Evolutionary conservation across 2,329 filamentous ascomycete species (phyloP), one percentile per base, ranked within the genome.

Genomic region (Beauveria australis): DNA sequence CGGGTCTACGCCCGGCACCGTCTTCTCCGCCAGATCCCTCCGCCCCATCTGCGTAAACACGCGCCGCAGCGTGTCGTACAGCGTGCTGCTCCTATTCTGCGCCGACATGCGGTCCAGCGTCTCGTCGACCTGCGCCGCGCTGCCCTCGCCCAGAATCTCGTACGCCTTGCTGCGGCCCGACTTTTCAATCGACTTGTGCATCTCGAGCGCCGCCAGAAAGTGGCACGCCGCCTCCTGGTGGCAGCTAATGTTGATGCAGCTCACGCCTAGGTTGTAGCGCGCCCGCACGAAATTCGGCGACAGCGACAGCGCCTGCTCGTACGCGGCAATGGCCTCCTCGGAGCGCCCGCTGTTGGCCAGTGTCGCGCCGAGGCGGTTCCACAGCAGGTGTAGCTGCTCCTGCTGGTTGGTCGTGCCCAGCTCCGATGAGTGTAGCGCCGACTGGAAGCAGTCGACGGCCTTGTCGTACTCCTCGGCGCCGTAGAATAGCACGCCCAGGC

Each of bases 401-500:
- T 87, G 85, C 64, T 91, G 87, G 76, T 97, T 97, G 62, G 87
- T 89, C 9, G 85, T 85, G 62, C 94, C 94, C 41, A 87, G 83
- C 74, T 96, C 92, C 1, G 90, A 91, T 26, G 86, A 91, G 62
- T 91, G 89, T 26, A 99, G 84, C 0, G 95, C 93, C 1, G 93
- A 88, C 60, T 89, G 89, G 83, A 99, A 99, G 79, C 95, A 99
- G 78, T 99, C 94, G 43, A 99, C 93, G 0, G 94, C 94, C 78
- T 99, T 99, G 72, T 94, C 91, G 78, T 97, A 97, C 71, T 97
- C 93, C 75, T 99, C 94, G 33, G 91, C 92, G 56, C 93, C 94
- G 76, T 99, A 99, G 78, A 99, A 97, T 18, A 99, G 83, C 5
- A 99, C 94, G 41, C 95, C 95, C 1, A 99, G 82, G 1, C 94